These are phyloP conservation scores for Hordeum pubiflorum DNA, from an alignment of 202 grass and related monocot genomes.

Conservation along the genomic window DNA sequence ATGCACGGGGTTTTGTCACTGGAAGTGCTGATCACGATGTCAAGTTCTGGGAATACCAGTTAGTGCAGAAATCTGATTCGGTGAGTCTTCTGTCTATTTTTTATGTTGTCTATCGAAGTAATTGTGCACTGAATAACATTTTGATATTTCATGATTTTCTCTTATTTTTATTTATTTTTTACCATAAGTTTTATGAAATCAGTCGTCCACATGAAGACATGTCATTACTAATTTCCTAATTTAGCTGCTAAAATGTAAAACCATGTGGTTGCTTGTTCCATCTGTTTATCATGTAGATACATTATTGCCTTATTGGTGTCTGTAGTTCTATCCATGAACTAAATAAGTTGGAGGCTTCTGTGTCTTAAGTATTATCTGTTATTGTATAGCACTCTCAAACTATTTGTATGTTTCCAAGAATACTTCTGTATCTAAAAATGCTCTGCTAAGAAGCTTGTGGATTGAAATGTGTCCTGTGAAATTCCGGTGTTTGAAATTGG, in stretches of 20 bases:
- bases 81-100: constrained; percentile 39
- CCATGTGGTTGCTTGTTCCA: not conserved
- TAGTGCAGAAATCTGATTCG: constrained; percentile 52
- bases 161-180: not conserved
- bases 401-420: not conserved
- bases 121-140: not conserved
- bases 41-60: constrained; percentile 92
- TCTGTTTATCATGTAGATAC: not conserved
- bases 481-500: not conserved
- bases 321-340: not conserved
- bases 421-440: not conserved
- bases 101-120: not conserved
- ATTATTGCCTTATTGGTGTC: too few species aligned
- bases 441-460: not conserved
- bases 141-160: not conserved
- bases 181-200: not conserved
- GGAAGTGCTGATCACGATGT: constrained; percentile 85
- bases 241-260: not conserved
- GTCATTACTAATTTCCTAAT: not conserved
- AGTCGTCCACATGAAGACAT: not conserved
- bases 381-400: not conserved
- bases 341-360: not conserved
- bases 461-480: not conserved
- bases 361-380: not conserved
- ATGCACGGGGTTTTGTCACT: constrained; percentile 72